Evolutionary conservation across 202 grass and related monocot genomes (phyloP).

Genomic region (Eragrostis tef): DNA sequence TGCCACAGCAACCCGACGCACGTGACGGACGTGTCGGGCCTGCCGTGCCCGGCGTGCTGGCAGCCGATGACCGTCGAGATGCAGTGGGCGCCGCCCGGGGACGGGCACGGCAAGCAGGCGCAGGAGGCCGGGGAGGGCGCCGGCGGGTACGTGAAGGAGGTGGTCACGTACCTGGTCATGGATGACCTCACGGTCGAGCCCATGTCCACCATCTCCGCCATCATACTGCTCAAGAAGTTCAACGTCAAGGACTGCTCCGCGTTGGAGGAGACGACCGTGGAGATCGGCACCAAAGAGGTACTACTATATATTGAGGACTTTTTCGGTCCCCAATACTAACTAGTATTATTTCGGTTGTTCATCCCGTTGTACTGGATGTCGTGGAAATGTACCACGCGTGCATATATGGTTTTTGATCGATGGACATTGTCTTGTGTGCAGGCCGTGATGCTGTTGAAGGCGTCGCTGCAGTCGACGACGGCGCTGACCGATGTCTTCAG

Average conservation of each 20-base stretch:
- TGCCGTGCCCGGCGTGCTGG: constrained; percentile 61
- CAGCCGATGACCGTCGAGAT: constrained; percentile 69
- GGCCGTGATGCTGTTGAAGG: constrained; percentile 60
- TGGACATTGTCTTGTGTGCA: not conserved
- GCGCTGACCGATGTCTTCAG: constrained; percentile 61
- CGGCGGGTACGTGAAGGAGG: constrained; percentile 61
- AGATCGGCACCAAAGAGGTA: constrained; percentile 59
- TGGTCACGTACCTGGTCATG: constrained; percentile 74
- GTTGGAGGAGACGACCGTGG: constrained; percentile 56
- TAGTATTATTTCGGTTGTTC: too few species aligned
- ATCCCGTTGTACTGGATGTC: too few species aligned
- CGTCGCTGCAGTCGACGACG: constrained; percentile 52
- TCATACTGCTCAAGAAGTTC: constrained; percentile 72
- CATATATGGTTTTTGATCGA: not conserved
- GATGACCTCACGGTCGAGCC: constrained; percentile 68
- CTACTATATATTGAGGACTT: too few species aligned
- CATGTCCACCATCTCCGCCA: constrained; percentile 78
- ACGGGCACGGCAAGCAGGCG: constrained; percentile 42
- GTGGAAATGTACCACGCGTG: not conserved
- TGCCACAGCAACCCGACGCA: constrained; percentile 47
- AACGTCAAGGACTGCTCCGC: constrained; percentile 57
- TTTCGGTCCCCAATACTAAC: too few species aligned
- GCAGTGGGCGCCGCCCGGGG: constrained; percentile 41
- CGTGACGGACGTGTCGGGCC: constrained; percentile 53
- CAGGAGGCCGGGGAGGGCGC: constrained; percentile 10